Conservation (phyloP, 1,284 basidiomycete genomes). For the Ganoderma boninense region DNA sequence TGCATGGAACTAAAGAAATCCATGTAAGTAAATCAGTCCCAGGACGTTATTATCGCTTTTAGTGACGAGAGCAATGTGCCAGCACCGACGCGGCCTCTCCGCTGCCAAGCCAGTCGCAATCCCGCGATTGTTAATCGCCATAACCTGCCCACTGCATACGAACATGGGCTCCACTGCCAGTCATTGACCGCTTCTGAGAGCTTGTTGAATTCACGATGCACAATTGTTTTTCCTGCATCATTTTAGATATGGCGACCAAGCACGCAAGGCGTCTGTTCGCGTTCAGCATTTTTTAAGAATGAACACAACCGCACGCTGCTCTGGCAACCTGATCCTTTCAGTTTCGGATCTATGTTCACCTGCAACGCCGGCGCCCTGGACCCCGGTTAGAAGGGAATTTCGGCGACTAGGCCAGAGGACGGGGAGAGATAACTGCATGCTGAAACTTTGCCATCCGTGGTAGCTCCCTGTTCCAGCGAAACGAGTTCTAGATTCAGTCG, state of each 20-base stretch:
- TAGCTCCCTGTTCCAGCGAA: neutral
- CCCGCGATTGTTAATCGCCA: neutral
- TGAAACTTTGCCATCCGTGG: neutral
- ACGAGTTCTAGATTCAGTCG: neutral
- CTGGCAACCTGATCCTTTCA: neutral
- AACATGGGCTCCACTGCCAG: neutral
- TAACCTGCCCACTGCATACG: neutral
- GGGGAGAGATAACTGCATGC: neutral
- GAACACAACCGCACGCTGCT: neutral
- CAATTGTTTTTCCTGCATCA: neutral
- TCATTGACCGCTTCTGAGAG: neutral
- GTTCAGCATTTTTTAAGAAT: neutral
- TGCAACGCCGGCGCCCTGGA: neutral
- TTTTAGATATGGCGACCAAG: conserved; percentile 3
- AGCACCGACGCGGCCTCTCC: neutral
- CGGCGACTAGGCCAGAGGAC: neutral
- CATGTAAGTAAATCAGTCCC: neutral
- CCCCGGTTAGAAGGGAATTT: neutral
- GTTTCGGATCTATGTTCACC: neutral
- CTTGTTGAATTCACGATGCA: neutral
- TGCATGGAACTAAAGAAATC: neutral
- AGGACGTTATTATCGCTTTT: neutral
- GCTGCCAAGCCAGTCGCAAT: neutral
- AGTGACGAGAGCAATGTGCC: neutral
- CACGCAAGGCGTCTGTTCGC: conserved; percentile 8